Base-by-base conservation (phyloP, 306 rosid species). In the Luffa acutangula region DNA sequence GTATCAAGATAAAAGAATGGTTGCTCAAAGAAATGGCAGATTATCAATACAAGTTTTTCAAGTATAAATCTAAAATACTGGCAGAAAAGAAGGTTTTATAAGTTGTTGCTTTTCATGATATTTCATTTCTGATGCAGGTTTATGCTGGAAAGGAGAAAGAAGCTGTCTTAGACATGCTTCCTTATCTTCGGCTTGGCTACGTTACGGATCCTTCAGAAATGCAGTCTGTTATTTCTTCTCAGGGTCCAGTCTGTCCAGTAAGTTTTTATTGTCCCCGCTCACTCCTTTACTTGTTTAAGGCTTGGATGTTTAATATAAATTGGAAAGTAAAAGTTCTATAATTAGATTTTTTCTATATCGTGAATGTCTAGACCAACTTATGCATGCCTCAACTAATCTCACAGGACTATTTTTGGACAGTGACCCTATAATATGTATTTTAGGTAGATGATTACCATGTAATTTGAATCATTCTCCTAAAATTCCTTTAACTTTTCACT, bases 181-280 rank as follows among this genome's bases (percentile, higher is more conserved):
- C 93, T 43, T 93, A 95, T 85, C 70, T 95, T 76, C 93, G 97
- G 52, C 82, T 95, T 81, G 97, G 99, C 70, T 95, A 93, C 89
- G 96, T 95, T 83, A 80, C 99, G 63, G 97, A 95, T 92, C 94
- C 97, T 84, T 91, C 97, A 46, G 97, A 91, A 81, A 91, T 95
- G 97, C 88, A 91, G 34, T 93, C 97, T 81, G 99, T 95, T 57
- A 86, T 93, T 81, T 95, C 99, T 80, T 95, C 99, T 79, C 97
- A 86, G 84, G 99, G 99, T 81, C 99, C 99, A 80, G 58, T 95
- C 86, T 95, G 99, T 83, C 93, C 91, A 1, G 99, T 95, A 90
- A 90, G 99, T 86, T 79, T 60, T 80, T 72, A 58, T 69, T 51
- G 70, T 34, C 71, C 39, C 36, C 21, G 41, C 53, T 72, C 53